Evolutionary conservation across 2,329 filamentous ascomycete species (phyloP), one percentile per base, ranked within the genome.

Genomic region (Xylariaceae sp.): DNA sequence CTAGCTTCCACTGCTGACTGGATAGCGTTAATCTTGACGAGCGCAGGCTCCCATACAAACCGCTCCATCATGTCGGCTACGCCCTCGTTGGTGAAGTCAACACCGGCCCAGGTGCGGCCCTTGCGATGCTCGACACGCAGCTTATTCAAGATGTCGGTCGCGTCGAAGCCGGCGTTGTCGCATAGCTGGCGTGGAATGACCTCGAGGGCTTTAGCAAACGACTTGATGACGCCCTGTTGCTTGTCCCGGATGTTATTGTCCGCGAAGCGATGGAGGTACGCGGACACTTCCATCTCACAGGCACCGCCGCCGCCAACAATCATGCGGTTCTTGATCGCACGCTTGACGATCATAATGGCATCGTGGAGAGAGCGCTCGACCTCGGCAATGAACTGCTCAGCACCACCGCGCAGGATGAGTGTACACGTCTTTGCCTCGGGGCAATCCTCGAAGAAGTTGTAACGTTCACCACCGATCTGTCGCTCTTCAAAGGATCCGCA

Each of bases 301-400:
- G 93, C 92, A 65, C 93, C 93, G 59, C 93, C 93, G 60, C 93
- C 93, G 37, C 91, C 93, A 21, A 98, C 93, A 55, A 98, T 95
- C 64, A 82, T 87, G 64, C 85, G 85, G 76, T 97, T 95, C 74
- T 88, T 89, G 69, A 97, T 89, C 22, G 93, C 89, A 51, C 94
- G 90, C 82, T 97, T 97, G 64, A 98, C 93, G 62, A 98, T 95
- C 93, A 98, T 98, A 71, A 98, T 97, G 59, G 93, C 93, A 63
- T 98, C 93, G 76, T 98, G 93, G 56, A 98, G 80, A 64, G 89
- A 95, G 54, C 93, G 88, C 76, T 98, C 93, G 2, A 96, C 93
- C 69, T 98, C 93, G 47, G 93, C 93, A 60, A 98, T 98, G 73
- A 98, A 98, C 68, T 98, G 93, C 75, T 98, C 93, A 27, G 93